Conservation (phyloP, 2,329 filamentous ascomycete genomes). For the Fusarium sterilihyphosum region DNA sequence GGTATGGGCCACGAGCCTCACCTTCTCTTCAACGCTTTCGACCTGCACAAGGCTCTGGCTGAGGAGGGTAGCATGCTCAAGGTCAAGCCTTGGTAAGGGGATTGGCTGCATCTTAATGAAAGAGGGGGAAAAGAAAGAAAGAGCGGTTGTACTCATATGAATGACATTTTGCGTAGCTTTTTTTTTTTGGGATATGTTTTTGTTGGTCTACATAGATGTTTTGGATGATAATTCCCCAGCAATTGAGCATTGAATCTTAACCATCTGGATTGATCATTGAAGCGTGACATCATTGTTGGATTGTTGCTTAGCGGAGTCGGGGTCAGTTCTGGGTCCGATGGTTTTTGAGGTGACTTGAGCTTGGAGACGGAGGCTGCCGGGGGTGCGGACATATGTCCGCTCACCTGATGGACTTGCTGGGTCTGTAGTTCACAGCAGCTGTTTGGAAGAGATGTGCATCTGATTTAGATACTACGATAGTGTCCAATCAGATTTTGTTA, state of each 20-base stretch:
- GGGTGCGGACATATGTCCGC: not conserved
- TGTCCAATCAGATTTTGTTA: fast-evolving
- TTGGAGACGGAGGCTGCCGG: not conserved
- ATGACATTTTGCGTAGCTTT: constrained; percentile 23
- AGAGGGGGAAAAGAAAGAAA: not conserved
- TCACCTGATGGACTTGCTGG: not conserved
- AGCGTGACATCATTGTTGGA: not conserved
- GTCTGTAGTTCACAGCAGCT: not conserved
- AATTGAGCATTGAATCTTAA: constrained; percentile 22
- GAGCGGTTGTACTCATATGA: constrained; percentile 14
- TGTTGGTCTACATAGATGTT: constrained; percentile 18
- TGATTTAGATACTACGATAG: fast-evolving
- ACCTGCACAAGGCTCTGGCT: constrained; percentile 85
- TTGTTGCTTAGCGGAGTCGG: not conserved
- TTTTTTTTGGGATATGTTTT: constrained; percentile 11
- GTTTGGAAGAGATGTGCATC: not conserved
- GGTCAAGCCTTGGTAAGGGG: constrained; percentile 70
- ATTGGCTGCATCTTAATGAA: not conserved
- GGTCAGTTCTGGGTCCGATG: not conserved
- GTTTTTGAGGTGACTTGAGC: not conserved
- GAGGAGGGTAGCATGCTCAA: constrained; percentile 89
- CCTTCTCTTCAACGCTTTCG: constrained; percentile 84
- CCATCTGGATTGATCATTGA: not conserved
- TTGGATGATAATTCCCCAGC: constrained; percentile 19
- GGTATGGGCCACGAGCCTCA: constrained; percentile 93